Base-by-base conservation (phyloP, 176 grass and related monocot genomes). In the Zea luxurians region DNA sequence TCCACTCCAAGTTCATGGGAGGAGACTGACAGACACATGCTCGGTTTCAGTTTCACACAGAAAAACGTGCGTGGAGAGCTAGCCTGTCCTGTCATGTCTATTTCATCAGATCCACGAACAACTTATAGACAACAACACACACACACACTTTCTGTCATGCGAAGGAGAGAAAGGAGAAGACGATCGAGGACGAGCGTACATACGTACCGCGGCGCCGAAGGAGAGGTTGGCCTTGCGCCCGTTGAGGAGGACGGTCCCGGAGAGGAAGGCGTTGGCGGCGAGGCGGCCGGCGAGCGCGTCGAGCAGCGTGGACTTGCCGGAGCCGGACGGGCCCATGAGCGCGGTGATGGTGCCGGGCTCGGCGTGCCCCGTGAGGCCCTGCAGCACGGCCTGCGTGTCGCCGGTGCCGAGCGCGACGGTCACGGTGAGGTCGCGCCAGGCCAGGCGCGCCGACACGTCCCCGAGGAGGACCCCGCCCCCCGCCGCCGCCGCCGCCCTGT, bases 231-330 rank as follows among this genome's bases (percentile, higher is more conserved):
- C 73, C 78, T 99, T 99, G 48, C 96, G 88, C 13, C 96, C 96
- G 64, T 95, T 99, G 58, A 99, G 92, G 21, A 99, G 90, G 46
- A 99, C 21, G 63, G 90, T 78, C 2, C 96, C 92, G 20, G 86
- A 76, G 50, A 93, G 78, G 88, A 99, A 95, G 65, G 96, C 96
- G 78, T 99, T 99, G 66, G 96, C 55, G 71, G 92, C 90, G 74
- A 95, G 96, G 9, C 96, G 88, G 0, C 90, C 87, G 6, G 92
- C 90, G 75, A 99, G 84, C 0, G 92, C 81, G 47, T 99, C 96
- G 49, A 99, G 92, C 62, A 99, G 78, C 44, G 96, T 99, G 75
- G 96, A 99, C 84, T 99, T 99, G 70, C 96, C 96, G 44, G 96
- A 99, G 8, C 96, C 96, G 0, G 96, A 99, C 1, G 96, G 92